Conservation (phyloP, 73 alveolate genomes). For the Paramecium pentaurelia region DNA sequence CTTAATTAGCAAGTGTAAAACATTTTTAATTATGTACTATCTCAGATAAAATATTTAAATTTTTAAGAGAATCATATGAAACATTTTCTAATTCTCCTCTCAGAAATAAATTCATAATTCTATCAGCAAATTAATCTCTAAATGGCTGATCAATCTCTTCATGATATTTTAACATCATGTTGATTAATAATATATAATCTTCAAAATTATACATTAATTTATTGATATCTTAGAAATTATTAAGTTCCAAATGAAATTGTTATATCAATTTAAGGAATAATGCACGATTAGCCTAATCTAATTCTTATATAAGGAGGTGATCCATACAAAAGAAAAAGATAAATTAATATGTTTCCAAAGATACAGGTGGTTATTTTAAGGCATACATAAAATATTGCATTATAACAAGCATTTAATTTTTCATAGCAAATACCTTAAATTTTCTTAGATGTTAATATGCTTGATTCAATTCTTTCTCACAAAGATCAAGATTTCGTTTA, state of each 20-base stretch:
- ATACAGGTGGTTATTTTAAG: background rate
- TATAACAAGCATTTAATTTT: background rate
- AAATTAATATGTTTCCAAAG: background rate
- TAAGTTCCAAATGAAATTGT: background rate
- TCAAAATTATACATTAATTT: background rate
- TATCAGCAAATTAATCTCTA: background rate
- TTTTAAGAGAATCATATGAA: background rate
- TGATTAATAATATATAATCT: background rate
- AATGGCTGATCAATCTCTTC: background rate
- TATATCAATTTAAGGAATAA: background rate
- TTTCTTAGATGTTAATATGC: slow-evolving; percentile 9
- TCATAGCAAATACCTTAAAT: background rate
- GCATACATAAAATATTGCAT: background rate
- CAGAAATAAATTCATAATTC: background rate
- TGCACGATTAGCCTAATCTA: background rate
- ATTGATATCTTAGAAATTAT: background rate
- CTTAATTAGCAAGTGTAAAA: background rate
- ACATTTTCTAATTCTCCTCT: background rate
- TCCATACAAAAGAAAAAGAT: background rate
- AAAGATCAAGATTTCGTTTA: background rate
- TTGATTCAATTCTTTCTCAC: background rate
- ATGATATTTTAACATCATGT: background rate
- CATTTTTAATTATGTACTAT: background rate
- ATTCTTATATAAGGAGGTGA: background rate
- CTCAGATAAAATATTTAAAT: background rate